Base-by-base conservation (phyloP, 768 basidiomycete species). In the Boletus bicolor region DNA sequence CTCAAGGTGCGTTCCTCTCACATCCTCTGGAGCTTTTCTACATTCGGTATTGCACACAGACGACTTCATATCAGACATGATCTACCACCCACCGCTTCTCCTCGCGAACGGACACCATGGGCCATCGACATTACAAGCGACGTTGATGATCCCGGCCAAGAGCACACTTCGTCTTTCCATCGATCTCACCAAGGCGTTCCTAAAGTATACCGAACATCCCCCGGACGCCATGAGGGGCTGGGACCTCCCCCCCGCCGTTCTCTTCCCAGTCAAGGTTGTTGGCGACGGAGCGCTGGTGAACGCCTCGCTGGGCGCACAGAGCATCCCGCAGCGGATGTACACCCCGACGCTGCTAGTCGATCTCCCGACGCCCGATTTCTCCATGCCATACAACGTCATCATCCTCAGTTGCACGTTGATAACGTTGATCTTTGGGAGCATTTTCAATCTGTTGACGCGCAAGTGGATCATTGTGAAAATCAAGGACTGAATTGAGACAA, bases 361-460 rank as follows among this genome's bases (percentile, higher is more conserved):
- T 70, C 81, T 97, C n/a, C 89, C 96, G n/a, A 93, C 93, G 36
- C 97, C 96, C 0, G 97, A 98, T 71, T 98, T 98, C 70, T 94
- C 91, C 71, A 98, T 98, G 97, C 97, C 97, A 1, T 98, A 98
- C 76, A 99, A 98, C 74, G 96, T 98, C 45, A 98, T 98, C 72
- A 98, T 98, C 65, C 89, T 98, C 77, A 93, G 83, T 55, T 92
- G 89, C 67, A 93, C 93, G 10, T 76, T 98, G 41, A 81, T 97
- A 50, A 93, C 95, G 44, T 83, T 97, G 60, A 85, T 95, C 52
- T 98, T 99, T 72, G 97, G 96, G 54, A 91, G 85, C 64, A 73
- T 96, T 44, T 93, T 98, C 74, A 98, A 98, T 65, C 69, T 86
- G 47, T 73, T 98, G 71, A 91, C 91, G 44, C 74, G 96, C 59